These are phyloP conservation scores for Sugiyamaella boreocaroliniensis DNA, from an alignment of 805 yeast genomes.

Conservation along the genomic window DNA sequence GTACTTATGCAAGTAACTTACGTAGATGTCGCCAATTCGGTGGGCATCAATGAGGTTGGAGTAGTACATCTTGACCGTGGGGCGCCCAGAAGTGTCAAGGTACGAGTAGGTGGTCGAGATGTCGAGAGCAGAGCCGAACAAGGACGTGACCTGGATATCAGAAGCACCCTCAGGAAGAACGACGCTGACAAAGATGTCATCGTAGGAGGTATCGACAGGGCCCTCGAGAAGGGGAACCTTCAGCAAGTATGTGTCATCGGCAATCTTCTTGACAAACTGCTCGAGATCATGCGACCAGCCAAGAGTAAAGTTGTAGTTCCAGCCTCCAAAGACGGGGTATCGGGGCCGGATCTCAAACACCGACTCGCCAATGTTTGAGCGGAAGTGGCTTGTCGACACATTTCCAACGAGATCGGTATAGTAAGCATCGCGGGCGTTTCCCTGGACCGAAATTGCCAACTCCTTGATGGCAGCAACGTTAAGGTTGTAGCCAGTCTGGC, in stretches of 20 bases:
- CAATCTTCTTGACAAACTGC: slow-evolving; percentile 43
- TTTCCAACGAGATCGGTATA: slow-evolving; percentile 88
- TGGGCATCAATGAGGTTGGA: slow-evolving; percentile 64
- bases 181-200: slow-evolving; percentile 50
- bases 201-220: slow-evolving; percentile 63
- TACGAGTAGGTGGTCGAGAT: slow-evolving; percentile 30
- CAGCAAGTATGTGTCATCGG: slow-evolving; percentile 48
- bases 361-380: slow-evolving; percentile 27
- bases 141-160: slow-evolving; percentile 50
- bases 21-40: slow-evolving; percentile 46
- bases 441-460: slow-evolving; percentile 50
- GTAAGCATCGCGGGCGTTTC: slow-evolving; percentile 57
- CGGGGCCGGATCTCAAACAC: slow-evolving; percentile 68
- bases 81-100: slow-evolving; percentile 76
- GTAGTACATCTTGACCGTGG: slow-evolving; percentile 56
- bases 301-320: slow-evolving; percentile 91
- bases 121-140: slow-evolving; percentile 28
- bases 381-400: slow-evolving; percentile 64
- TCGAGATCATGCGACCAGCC: slow-evolving; percentile 76
- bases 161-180: slow-evolving; percentile 85
- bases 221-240: slow-evolving; percentile 70
- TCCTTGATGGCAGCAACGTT: slow-evolving; percentile 55
- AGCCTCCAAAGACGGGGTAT: slow-evolving; percentile 92
- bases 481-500: slow-evolving; percentile 39
- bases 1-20: slow-evolving; percentile 49